Conservation (phyloP, 768 basidiomycete species). For the Tylopilus rubrobrunneus region DNA sequence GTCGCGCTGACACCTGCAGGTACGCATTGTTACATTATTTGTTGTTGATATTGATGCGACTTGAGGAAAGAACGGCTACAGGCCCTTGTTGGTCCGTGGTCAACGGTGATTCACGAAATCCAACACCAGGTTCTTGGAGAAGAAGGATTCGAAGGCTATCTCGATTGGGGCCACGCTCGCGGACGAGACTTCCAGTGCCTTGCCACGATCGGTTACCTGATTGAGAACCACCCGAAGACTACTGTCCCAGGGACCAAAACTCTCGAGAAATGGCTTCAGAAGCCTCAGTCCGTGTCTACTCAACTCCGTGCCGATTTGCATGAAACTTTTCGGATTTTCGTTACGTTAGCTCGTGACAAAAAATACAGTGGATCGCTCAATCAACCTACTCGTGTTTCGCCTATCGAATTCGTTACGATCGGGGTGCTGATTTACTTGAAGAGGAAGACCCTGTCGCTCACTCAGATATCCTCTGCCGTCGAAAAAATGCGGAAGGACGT, state of each 20-base stretch:
- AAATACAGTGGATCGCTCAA: slow-evolving; percentile 31
- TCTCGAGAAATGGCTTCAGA: slow-evolving; percentile 38
- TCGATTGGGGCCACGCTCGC: slow-evolving; percentile 42
- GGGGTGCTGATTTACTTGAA: slow-evolving; percentile 39
- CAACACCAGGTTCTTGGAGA: slow-evolving; percentile 34
- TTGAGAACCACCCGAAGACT: slow-evolving; percentile 29
- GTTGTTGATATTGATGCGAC: background rate
- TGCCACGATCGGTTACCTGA: slow-evolving; percentile 34
- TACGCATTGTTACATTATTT: slow-evolving; percentile 16
- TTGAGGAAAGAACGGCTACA: slow-evolving; percentile 41
- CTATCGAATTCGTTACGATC: slow-evolving; percentile 45
- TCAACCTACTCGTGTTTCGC: slow-evolving; percentile 35
- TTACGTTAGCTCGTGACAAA: slow-evolving; percentile 31
- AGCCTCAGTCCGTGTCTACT: slow-evolving; percentile 22
- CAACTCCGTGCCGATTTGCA: slow-evolving; percentile 27
- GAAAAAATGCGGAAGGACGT: slow-evolving; percentile 37
- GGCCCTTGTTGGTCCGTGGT: slow-evolving; percentile 46
- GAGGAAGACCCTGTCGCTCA: slow-evolving; percentile 30
- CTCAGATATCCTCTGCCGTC: slow-evolving; percentile 43
- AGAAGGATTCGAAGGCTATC: slow-evolving; percentile 34
- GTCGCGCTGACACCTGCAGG: slow-evolving; percentile 48
- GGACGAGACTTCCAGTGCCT: slow-evolving; percentile 47
- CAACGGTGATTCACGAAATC: slow-evolving; percentile 40
- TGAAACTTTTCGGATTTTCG: slow-evolving; percentile 34
- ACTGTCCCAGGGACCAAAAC: slow-evolving; percentile 22